These are phyloP conservation scores for Vararia minispora DNA, from an alignment of 768 basidiomycete species.

Conservation along the genomic window DNA sequence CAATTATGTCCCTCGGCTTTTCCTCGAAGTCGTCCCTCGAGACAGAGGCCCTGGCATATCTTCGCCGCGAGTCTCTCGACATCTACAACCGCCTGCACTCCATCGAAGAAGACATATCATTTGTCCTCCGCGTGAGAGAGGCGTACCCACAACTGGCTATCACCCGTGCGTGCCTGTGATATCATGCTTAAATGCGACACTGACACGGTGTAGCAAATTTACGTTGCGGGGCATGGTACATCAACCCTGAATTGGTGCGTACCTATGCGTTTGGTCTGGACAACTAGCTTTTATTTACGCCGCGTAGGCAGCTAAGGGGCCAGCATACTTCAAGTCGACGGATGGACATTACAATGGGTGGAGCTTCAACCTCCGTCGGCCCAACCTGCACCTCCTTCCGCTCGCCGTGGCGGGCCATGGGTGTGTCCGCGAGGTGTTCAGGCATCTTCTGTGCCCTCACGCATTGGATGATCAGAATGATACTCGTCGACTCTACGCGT, in stretches of 20 bases:
- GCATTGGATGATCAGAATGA: conserved; percentile 47
- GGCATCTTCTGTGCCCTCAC: no score
- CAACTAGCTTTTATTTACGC: conserved; percentile 14
- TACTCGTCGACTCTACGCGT: conserved; percentile 88
- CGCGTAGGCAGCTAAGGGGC: conserved; percentile 19
- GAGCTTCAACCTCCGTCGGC: conserved; percentile 73
- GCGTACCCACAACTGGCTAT: conserved; percentile 41
- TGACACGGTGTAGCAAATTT: conserved; percentile 58
- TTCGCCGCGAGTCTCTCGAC: conserved; percentile 63
- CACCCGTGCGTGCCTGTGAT: conserved; percentile 33
- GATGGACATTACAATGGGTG: conserved; percentile 82
- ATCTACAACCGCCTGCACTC: conserved; percentile 85
- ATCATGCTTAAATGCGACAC: not conserved
- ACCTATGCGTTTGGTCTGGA: conserved; percentile 3
- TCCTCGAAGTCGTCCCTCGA: no score
- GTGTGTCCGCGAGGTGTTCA: no score
- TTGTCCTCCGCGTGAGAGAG: conserved; percentile 45
- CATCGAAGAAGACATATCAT: conserved; percentile 63
- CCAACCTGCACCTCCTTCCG: conserved; percentile 72
- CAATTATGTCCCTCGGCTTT: no score
- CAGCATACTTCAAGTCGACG: conserved; percentile 87
- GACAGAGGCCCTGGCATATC: conserved; percentile 29
- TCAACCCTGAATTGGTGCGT: conserved; percentile 53
- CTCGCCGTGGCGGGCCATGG: conserved; percentile 43
- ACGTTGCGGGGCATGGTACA: conserved; percentile 92